A percentile compares a stretch with the other conserved stretches of the same genome.
These are phyloP conservation scores for Trichoderma sp. DNA, from an alignment of 2,329 filamentous ascomycete genomes.

Conservation along the genomic window DNA sequence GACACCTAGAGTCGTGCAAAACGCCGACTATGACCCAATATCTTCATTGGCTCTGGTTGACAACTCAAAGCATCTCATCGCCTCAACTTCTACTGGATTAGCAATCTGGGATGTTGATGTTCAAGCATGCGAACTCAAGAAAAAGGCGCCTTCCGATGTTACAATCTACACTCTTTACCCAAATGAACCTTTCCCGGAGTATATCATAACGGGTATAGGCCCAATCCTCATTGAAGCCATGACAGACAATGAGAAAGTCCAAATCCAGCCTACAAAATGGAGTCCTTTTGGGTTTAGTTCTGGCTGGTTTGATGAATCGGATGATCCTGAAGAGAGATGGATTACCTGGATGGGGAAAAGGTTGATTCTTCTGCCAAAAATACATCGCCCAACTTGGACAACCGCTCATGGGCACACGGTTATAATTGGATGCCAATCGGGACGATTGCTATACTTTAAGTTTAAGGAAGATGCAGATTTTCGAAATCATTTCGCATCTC, in stretches of 20 bases:
- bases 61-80: background rate
- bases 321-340: too few relatives aligned
- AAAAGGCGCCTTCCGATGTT: background rate
- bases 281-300: too few relatives aligned
- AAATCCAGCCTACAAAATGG: too few relatives aligned
- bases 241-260: too few relatives aligned
- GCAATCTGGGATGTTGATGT: background rate
- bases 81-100: background rate
- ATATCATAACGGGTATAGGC: background rate
- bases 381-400: background rate
- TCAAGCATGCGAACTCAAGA: background rate
- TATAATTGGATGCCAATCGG: background rate
- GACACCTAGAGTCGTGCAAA: background rate
- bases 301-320: too few relatives aligned
- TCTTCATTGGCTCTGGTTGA: background rate
- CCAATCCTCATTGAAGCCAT: too few relatives aligned
- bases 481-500: background rate
- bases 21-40: background rate
- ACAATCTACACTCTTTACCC: background rate
- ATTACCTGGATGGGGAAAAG: background rate
- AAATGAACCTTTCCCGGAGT: background rate
- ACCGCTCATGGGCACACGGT: background rate
- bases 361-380: background rate
- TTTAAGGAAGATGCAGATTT: background rate
- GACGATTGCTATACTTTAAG: background rate